These are phyloP conservation scores for Rickenella mellea DNA, from an alignment of 768 basidiomycete species.

Conservation along the genomic window DNA sequence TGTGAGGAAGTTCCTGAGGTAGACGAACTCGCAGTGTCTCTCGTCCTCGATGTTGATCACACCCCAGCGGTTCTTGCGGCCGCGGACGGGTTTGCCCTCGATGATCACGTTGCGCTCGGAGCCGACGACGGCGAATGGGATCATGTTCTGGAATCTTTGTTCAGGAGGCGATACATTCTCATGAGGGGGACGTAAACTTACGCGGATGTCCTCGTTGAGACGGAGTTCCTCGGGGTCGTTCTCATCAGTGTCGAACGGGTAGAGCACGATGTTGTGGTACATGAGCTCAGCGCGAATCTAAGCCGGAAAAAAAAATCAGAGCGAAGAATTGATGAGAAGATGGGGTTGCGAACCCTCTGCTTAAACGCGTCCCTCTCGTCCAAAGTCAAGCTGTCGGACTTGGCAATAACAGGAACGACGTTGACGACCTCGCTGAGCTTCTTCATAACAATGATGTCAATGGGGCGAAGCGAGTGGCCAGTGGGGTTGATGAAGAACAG, in stretches of 20 bases:
- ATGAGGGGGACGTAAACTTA: conserved; percentile 27
- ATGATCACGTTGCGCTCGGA: conserved; percentile 93
- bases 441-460: conserved; percentile 98
- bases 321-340: neutral
- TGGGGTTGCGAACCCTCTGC: conserved; percentile 50
- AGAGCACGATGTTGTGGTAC: conserved; percentile 87
- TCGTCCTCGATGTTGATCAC: conserved; percentile 97
- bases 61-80: conserved; percentile 96
- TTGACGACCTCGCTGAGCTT: conserved; percentile 98
- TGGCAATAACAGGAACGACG: conserved; percentile 98
- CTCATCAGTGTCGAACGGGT: conserved; percentile 96
- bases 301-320: conserved; percentile 5
- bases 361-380: conserved; percentile 94
- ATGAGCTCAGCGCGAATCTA: conserved; percentile 91
- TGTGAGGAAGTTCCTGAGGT: conserved; percentile 94
- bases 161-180: neutral
- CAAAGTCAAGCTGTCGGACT: conserved; percentile 87
- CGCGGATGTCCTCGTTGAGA: conserved; percentile 84
- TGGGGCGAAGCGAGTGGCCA: conserved; percentile 92
- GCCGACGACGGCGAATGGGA: conserved; percentile 97
- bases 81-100: conserved; percentile 90
- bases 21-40: conserved; percentile 95
- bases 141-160: conserved; percentile 65
- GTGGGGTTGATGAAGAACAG: conserved; percentile 98
- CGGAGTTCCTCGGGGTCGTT: conserved; percentile 87